A percentile compares a stretch with the other conserved stretches of the same genome.
These are phyloP conservation scores for Xylaria polymorpha DNA, from an alignment of 2,329 filamentous ascomycete genomes.

Conservation along the genomic window DNA sequence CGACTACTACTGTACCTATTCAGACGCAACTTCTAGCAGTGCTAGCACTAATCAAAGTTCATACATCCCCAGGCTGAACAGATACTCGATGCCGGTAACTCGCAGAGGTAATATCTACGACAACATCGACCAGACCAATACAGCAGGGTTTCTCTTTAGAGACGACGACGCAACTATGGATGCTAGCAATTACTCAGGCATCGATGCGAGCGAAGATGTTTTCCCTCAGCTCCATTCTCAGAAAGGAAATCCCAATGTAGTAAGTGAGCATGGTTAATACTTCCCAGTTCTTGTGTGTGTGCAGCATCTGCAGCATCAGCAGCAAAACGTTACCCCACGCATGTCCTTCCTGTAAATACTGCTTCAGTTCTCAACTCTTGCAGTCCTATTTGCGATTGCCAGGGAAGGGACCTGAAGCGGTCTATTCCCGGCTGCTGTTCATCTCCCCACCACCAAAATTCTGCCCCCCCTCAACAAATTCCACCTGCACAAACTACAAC, in stretches of 20 bases:
- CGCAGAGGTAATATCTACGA: constrained; percentile 75
- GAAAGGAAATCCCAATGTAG: constrained; percentile 59
- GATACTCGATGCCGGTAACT: constrained; percentile 93
- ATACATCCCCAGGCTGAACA: constrained; percentile 72
- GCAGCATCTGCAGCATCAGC: too few relatives aligned
- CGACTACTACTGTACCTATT: background rate
- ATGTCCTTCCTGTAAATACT: background rate
- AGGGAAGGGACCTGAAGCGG: background rate
- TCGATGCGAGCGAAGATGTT: constrained; percentile 81
- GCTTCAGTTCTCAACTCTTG: background rate
- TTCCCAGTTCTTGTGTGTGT: background rate
- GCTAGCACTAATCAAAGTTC: constrained; percentile 36
- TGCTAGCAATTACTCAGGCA: constrained; percentile 75
- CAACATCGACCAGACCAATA: constrained; percentile 84
- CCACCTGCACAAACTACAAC: constrained; percentile 15
- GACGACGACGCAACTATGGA: constrained; percentile 76
- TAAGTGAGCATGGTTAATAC: constrained; percentile 51
- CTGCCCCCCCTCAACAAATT: constrained; percentile 12
- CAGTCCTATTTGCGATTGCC: background rate
- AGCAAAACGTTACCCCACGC: background rate
- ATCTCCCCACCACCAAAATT: constrained; percentile 26
- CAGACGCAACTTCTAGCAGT: background rate
- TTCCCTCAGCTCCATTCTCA: constrained; percentile 86
- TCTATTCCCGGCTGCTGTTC: background rate
- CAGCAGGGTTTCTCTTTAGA: constrained; percentile 85